Percentiles rank a stretch among this genome's conserved stretches.
phyloP scores from a whole-genome alignment of 148 eudicot species.

The Nyssa sinensis region DNA sequence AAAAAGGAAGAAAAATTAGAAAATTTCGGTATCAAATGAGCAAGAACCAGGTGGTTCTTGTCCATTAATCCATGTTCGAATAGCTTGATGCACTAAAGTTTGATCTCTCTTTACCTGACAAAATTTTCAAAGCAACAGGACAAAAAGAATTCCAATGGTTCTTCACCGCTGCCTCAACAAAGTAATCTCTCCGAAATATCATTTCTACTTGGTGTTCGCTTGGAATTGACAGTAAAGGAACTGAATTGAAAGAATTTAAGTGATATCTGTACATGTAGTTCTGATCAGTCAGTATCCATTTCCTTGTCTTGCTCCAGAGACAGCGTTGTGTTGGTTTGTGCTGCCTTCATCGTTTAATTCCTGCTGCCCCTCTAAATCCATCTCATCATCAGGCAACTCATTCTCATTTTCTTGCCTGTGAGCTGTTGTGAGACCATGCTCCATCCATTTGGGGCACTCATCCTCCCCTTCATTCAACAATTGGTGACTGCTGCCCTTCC shows the following conservation, averaged over 20 bases:
- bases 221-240: conserved; percentile 1
- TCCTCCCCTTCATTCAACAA: conserved; percentile 46
- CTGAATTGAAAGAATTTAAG: conserved; percentile 8
- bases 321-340: conserved; percentile 24
- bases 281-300: conserved; percentile 89
- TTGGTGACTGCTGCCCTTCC: conserved; percentile 1
- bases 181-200: background rate
- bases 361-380: conserved; percentile 37
- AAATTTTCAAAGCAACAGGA: background rate
- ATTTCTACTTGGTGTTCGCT: background rate
- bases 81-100: too few species aligned
- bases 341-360: conserved; percentile 49
- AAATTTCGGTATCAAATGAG: too few species aligned
- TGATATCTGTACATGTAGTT: conserved; percentile 12
- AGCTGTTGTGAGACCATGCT: conserved; percentile 28
- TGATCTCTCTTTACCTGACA: too few species aligned
- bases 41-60: too few species aligned
- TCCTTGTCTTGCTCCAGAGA: conserved; percentile 73
- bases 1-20: too few species aligned
- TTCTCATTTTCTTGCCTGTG: conserved; percentile 26
- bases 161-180: background rate
- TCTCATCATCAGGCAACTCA: conserved; percentile 62
- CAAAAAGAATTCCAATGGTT: background rate
- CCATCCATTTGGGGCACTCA: conserved; percentile 75
- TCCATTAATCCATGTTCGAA: too few species aligned